A percentile compares a stretch with the other conserved stretches of the same genome.
These are phyloP conservation scores for Rhynchospora breviuscula DNA, from an alignment of 176 grass and related monocot species.

Conservation along the genomic window DNA sequence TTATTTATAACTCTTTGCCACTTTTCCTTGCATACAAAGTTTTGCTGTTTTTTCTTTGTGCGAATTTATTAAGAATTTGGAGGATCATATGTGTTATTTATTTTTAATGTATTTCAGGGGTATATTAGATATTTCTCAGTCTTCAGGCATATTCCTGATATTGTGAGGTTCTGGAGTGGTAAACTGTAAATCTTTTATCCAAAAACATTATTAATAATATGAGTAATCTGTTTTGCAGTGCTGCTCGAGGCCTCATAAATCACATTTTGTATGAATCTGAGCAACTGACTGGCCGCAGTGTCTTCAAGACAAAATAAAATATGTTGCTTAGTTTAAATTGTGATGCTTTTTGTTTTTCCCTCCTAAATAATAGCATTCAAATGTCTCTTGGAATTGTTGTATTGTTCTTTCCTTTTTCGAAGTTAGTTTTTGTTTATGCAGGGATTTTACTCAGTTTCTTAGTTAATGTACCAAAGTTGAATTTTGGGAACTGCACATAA, in stretches of 20 bases:
- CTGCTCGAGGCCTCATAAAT: constrained; percentile 32
- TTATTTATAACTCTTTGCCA: not conserved
- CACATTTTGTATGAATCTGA: no score
- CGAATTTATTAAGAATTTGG: constrained; percentile 21
- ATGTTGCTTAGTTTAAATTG: no score
- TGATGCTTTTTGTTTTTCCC: no score
- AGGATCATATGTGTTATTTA: not conserved
- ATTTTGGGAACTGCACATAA: no score
- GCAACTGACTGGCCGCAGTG: no score
- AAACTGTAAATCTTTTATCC: not conserved
- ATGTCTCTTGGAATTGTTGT: no score
- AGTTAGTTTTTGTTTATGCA: no score
- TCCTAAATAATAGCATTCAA: no score
- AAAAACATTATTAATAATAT: not conserved
- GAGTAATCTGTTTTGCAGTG: constrained; percentile 44
- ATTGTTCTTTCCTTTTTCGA: no score
- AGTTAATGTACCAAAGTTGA: no score
- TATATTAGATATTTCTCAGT: not conserved
- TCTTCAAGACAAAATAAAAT: no score
- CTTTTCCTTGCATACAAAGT: not conserved
- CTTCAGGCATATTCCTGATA: not conserved
- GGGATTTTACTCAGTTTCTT: no score
- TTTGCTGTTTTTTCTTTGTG: constrained; percentile 14
- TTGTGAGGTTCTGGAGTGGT: not conserved
- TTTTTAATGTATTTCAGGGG: not conserved